phyloP scores from a whole-genome alignment of 1,284 basidiomycete species.

The Cystobasidium pallidum region DNA sequence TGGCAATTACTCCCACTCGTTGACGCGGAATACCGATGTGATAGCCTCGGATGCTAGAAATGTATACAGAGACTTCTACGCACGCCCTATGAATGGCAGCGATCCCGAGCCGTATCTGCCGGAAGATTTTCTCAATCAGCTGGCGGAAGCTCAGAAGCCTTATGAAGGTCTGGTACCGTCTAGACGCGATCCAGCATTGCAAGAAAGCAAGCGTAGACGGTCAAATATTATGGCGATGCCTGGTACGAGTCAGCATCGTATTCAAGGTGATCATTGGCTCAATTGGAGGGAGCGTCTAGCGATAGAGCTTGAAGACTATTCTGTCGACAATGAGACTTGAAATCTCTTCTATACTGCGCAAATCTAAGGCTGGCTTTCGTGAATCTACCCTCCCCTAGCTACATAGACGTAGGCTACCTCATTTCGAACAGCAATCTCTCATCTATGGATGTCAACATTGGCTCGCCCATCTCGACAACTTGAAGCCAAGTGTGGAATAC shows the following conservation, averaged over 20 bases:
- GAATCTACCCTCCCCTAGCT: too few relatives aligned
- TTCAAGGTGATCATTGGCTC: slow-evolving; percentile 28
- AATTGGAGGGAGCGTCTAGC: slow-evolving; percentile 36
- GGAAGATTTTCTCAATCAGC: slow-evolving; percentile 22
- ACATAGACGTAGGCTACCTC: too few relatives aligned
- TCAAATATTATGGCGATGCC: background rate
- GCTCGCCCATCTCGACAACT: too few relatives aligned
- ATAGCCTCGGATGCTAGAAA: background rate
- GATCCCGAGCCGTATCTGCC: slow-evolving; percentile 31
- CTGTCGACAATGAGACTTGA: too few relatives aligned
- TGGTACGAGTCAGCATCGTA: background rate
- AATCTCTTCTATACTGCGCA: too few relatives aligned
- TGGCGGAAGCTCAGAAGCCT: background rate
- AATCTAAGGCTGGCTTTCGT: too few relatives aligned
- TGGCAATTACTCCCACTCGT: slow-evolving; percentile 16
- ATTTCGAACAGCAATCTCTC: too few relatives aligned
- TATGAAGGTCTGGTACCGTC: slow-evolving; percentile 10
- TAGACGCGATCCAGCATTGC: background rate
- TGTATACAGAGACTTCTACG: background rate
- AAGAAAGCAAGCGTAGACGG: slow-evolving; percentile 8
- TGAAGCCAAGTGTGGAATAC: too few relatives aligned
- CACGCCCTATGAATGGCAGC: background rate
- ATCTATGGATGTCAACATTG: too few relatives aligned
- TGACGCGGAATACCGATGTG: background rate
- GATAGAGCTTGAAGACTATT: background rate